Percentiles rank a stretch among this genome's conserved stretches.
Evolutionary conservation across 805 yeast species (phyloP).

Genomic region (Nakazawaea laoshanensis): DNA sequence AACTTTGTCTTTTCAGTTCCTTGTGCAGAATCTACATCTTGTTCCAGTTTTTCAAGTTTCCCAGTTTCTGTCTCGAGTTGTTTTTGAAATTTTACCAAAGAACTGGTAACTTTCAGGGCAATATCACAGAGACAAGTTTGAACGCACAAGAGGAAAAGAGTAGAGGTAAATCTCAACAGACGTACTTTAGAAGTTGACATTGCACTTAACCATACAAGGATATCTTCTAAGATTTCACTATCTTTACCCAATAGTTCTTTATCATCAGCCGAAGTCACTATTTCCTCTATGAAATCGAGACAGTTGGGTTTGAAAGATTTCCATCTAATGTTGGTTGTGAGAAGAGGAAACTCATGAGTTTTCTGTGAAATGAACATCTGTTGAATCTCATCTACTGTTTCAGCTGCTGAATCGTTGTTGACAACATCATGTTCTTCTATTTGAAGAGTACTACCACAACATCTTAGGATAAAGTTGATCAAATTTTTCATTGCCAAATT

Average conservation of each 20-base stretch:
- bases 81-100: constrained; percentile 33
- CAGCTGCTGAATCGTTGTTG: constrained; percentile 60
- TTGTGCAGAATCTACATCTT: no score
- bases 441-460: constrained; percentile 62
- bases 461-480: constrained; percentile 59
- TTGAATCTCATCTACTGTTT: constrained; percentile 68
- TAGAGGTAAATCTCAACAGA: constrained; percentile 61
- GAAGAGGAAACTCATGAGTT: constrained; percentile 62
- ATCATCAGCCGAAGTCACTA: constrained; percentile 49
- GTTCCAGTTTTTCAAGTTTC: constrained; percentile 16
- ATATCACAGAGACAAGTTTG: constrained; percentile 53
- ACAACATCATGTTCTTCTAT: constrained; percentile 71
- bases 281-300: constrained; percentile 42
- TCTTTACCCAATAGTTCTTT: constrained; percentile 41
- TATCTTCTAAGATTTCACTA: constrained; percentile 39
- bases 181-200: constrained; percentile 63
- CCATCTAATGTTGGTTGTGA: constrained; percentile 40
- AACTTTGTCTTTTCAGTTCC: constrained; percentile 24
- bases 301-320: constrained; percentile 46
- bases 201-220: constrained; percentile 70
- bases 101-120: constrained; percentile 25
- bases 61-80: constrained; percentile 29
- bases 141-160: constrained; percentile 48
- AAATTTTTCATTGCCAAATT: constrained; percentile 49
- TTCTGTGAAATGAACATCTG: constrained; percentile 50